phyloP scores from a whole-genome alignment of 2,329 filamentous ascomycete species.

The Hypoxylon sp. region DNA sequence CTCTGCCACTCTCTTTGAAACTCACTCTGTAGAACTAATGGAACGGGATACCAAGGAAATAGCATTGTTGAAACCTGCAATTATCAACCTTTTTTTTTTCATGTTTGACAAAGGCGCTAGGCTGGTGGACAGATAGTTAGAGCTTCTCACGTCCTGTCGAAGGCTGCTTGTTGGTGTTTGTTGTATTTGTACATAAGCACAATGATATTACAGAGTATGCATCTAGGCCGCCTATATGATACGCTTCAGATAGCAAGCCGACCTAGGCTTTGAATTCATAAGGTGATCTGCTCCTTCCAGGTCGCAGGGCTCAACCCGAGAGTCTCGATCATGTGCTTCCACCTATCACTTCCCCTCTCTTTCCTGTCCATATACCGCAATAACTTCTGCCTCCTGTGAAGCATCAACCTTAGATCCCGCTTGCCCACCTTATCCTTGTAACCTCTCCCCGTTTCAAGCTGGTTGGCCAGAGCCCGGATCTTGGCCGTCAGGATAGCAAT shows the following conservation, averaged over 20 bases:
- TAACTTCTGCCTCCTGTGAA: slow-evolving; percentile 91
- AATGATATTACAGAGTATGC: slow-evolving; percentile 53
- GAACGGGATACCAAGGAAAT: slow-evolving; percentile 54
- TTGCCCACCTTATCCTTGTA: slow-evolving; percentile 95
- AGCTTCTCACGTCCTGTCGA: slow-evolving; percentile 39
- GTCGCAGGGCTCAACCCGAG: slow-evolving; percentile 89
- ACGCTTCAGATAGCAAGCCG: slow-evolving; percentile 47
- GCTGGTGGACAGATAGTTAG: slow-evolving; percentile 42
- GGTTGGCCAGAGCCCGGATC: slow-evolving; percentile 84
- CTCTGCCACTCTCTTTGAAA: slow-evolving; percentile 37
- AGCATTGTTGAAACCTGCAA: slow-evolving; percentile 37
- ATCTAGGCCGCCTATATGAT: slow-evolving; percentile 46
- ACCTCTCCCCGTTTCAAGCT: slow-evolving; percentile 76
- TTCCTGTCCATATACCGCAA: slow-evolving; percentile 88
- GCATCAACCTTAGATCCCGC: slow-evolving; percentile 85
- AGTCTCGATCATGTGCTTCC: slow-evolving; percentile 86
- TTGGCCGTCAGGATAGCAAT: slow-evolving; percentile 95
- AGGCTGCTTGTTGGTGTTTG: slow-evolving; percentile 34
- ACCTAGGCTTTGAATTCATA: slow-evolving; percentile 63
- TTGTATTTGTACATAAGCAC: slow-evolving; percentile 59
- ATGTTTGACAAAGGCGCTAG: slow-evolving; percentile 42
- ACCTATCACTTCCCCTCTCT: slow-evolving; percentile 91
- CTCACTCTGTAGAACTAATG: slow-evolving; percentile 65
- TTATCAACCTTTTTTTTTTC: slow-evolving; percentile 32
- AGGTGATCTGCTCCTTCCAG: slow-evolving; percentile 89